A percentile compares a stretch with the other conserved stretches of the same genome.
These are phyloP conservation scores for Phytophthora colocasiae DNA, from an alignment of 352 stramenopile species.

Conservation along the genomic window DNA sequence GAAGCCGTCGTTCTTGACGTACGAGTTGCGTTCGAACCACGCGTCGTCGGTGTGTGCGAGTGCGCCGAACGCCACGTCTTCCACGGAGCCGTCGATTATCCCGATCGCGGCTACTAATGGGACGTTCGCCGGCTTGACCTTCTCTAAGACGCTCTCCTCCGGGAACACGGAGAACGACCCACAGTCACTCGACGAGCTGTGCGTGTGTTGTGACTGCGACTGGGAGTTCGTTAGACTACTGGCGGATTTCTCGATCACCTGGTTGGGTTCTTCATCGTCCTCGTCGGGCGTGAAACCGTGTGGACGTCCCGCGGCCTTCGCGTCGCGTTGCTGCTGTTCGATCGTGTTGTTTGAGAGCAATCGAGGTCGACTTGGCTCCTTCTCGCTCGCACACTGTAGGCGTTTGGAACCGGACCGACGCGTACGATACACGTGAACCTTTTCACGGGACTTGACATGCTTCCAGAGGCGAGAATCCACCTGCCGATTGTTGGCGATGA, in stretches of 20 bases:
- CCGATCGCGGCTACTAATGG: conserved; percentile 45
- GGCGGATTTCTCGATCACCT: conserved; percentile 18
- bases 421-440: conserved; percentile 64
- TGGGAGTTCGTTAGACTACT: conserved; percentile 24
- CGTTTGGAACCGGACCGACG: conserved; percentile 41
- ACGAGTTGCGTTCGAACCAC: conserved; percentile 48
- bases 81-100: conserved; percentile 47
- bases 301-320: conserved; percentile 30
- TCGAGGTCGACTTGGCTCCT: conserved; percentile 44
- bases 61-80: conserved; percentile 54
- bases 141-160: conserved; percentile 47
- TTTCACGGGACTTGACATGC: conserved; percentile 61
- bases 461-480: conserved; percentile 60
- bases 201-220: conserved; percentile 25
- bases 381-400: conserved; percentile 30
- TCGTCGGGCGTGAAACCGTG: conserved; percentile 31
- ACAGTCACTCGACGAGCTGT: conserved; percentile 50
- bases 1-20: conserved; percentile 55
- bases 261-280: conserved; percentile 25
- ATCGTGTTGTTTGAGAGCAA: conserved; percentile 55
- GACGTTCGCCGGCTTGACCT: conserved; percentile 43
- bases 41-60: conserved; percentile 43
- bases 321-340: conserved; percentile 39
- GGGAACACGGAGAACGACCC: conserved; percentile 48
- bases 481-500: conserved; percentile 48